Evolutionary conservation across 352 stramenopile genomes (phyloP).

Genomic region (Globisporangium paddicum): DNA sequence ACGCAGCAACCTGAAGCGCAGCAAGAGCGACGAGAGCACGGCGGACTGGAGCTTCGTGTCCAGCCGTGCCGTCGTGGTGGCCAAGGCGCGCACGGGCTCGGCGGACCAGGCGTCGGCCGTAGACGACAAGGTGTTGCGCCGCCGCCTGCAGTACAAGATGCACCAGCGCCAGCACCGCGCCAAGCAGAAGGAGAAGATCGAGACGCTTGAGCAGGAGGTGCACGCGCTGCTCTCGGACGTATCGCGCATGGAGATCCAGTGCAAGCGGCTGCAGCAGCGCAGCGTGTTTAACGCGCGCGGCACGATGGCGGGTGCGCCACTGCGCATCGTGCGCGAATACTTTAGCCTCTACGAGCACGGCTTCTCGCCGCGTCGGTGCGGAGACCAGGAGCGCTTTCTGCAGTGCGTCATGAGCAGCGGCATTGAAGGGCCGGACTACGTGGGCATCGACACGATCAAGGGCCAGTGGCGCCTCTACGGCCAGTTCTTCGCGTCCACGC

Average conservation of each 20-base stretch:
- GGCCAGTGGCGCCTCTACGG: constrained; percentile 52
- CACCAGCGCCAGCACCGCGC: constrained; percentile 63
- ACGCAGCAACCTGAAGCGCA: neutral
- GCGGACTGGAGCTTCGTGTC: neutral
- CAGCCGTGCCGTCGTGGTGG: neutral
- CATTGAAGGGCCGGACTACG: constrained; percentile 46
- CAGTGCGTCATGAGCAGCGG: constrained; percentile 41
- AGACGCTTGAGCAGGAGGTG: constrained; percentile 38
- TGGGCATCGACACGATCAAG: constrained; percentile 39
- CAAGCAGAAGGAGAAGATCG: constrained; percentile 51
- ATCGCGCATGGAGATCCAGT: constrained; percentile 28
- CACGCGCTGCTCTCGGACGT: constrained; percentile 32
- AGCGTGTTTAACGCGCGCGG: constrained; percentile 33
- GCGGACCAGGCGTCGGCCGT: neutral
- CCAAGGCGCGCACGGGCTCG: neutral
- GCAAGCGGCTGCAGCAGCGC: constrained; percentile 19
- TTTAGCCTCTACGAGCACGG: constrained; percentile 51
- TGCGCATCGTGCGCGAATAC: constrained; percentile 42
- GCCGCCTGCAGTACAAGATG: constrained; percentile 60
- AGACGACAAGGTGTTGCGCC: constrained; percentile 35
- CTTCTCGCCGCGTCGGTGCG: constrained; percentile 16
- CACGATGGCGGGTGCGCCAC: constrained; percentile 22
- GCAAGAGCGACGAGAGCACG: constrained; percentile 1
- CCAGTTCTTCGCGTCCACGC: constrained; percentile 30
- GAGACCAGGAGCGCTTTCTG: constrained; percentile 44